Conservation (phyloP, 352 stramenopile species). For the Phytophthora tentaculata region DNA sequence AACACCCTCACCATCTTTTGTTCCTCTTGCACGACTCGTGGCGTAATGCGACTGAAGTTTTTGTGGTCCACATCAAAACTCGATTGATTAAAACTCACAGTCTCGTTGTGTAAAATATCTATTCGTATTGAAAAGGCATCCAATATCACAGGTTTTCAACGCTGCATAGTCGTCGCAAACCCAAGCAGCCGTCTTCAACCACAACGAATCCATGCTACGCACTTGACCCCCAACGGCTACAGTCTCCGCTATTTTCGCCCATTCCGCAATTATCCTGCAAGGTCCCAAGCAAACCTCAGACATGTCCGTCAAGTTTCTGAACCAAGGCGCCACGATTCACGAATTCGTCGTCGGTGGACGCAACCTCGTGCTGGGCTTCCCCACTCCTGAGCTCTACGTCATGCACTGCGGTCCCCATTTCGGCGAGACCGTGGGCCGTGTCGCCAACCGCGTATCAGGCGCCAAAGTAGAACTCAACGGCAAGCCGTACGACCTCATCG, state of each 20-base stretch:
- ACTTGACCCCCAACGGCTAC: slow-evolving; percentile 5
- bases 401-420: slow-evolving; percentile 33
- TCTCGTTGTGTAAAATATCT: too few relatives aligned
- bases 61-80: too few relatives aligned
- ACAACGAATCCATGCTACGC: slow-evolving; percentile 9
- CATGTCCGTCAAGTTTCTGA: slow-evolving; percentile 38
- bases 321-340: slow-evolving; percentile 35
- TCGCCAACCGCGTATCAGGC: slow-evolving; percentile 33
- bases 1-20: too few relatives aligned
- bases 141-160: slow-evolving; percentile 7
- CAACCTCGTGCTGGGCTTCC: slow-evolving; percentile 39
- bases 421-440: slow-evolving; percentile 30
- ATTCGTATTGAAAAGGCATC: too few relatives aligned
- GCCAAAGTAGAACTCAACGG: slow-evolving; percentile 35
- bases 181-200: slow-evolving; percentile 27
- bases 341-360: slow-evolving; percentile 33
- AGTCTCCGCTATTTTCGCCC: not conserved
- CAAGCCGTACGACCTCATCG: slow-evolving; percentile 38
- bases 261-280: slow-evolving; percentile 27
- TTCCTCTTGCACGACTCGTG: too few relatives aligned
- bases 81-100: too few relatives aligned
- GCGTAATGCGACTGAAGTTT: too few relatives aligned
- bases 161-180: slow-evolving; percentile 14
- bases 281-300: slow-evolving; percentile 1
- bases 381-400: slow-evolving; percentile 39